Percentiles rank a stretch among this genome's conserved stretches.
phyloP scores from a whole-genome alignment of 2,329 filamentous ascomycete genomes.

The Clarireedia monteithiana region DNA sequence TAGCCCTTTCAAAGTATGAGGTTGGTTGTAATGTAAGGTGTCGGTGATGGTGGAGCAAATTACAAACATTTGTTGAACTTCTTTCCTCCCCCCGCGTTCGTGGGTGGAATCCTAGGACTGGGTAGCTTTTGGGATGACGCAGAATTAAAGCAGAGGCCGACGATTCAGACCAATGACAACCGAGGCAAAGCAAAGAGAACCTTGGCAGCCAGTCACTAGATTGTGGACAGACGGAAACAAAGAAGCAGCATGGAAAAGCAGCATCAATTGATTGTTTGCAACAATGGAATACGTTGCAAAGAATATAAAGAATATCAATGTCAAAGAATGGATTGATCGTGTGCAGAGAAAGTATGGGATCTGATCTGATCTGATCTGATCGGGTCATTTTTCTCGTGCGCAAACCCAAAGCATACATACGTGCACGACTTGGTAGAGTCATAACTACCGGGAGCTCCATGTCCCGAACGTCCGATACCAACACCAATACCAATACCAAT shows the following conservation, averaged over 20 bases:
- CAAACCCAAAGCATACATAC: not conserved
- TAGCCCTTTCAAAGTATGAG: constrained; percentile 15
- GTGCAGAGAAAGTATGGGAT: not conserved
- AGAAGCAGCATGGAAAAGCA: not conserved
- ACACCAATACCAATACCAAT: not conserved
- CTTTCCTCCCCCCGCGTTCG: constrained; percentile 8
- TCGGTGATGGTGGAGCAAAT: not conserved
- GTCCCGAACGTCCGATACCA: constrained; percentile 4
- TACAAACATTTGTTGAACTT: constrained; percentile 1
- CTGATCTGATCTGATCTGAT: not conserved
- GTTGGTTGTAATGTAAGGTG: not conserved
- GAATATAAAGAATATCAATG: not conserved
- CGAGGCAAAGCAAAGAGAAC: constrained; percentile 2
- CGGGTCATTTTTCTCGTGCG: not conserved
- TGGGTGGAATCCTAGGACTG: constrained; percentile 1
- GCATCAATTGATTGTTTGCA: constrained; percentile 4
- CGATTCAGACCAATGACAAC: not conserved
- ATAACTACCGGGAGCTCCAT: constrained; percentile 1
- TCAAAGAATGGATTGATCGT: not conserved
- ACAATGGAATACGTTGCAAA: not conserved
- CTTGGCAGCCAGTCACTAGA: not conserved
- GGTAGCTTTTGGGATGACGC: constrained; percentile 6
- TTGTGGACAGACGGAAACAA: not conserved
- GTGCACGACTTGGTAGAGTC: not conserved
- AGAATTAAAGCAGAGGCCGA: not conserved